Evolutionary conservation across 2,329 filamentous ascomycete species (phyloP).

Genomic region (Aureobasidium lini): DNA sequence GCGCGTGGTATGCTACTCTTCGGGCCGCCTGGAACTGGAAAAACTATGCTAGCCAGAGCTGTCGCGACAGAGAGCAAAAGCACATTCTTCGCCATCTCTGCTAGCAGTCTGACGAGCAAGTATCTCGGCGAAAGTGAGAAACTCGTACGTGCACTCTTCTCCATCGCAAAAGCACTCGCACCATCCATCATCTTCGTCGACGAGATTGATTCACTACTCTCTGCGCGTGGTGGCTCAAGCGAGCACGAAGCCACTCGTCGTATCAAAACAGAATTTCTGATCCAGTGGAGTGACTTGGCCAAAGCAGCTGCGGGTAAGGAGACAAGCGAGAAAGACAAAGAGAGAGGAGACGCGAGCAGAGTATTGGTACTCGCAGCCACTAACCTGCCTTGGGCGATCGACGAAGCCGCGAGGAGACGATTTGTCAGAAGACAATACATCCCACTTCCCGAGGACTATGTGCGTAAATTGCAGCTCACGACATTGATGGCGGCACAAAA

Average conservation of each 20-base stretch:
- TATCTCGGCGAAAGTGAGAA: conserved; percentile 96
- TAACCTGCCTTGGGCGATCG: conserved; percentile 95
- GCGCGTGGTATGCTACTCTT: conserved; percentile 93
- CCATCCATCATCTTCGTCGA: conserved; percentile 98
- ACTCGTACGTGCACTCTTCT: conserved; percentile 84
- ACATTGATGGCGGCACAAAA: conserved; percentile 82
- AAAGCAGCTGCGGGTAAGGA: conserved; percentile 84
- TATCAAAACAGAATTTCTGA: conserved; percentile 96
- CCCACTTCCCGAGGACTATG: conserved; percentile 77
- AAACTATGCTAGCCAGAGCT: conserved; percentile 93
- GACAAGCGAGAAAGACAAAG: conserved; percentile 56
- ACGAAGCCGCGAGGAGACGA: conserved; percentile 82
- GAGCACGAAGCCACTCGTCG: conserved; percentile 90
- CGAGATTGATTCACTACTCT: conserved; percentile 91
- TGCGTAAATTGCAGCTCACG: conserved; percentile 68
- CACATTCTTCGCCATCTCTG: conserved; percentile 95
- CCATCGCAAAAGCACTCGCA: conserved; percentile 77
- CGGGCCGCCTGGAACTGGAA: conserved; percentile 93
- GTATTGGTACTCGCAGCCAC: conserved; percentile 93
- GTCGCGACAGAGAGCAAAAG: conserved; percentile 92
- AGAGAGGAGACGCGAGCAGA: conserved; percentile 71
- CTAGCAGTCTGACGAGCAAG: conserved; percentile 89
- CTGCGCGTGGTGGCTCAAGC: conserved; percentile 69
- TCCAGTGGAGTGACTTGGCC: conserved; percentile 93
- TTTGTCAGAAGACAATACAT: conserved; percentile 96